These are phyloP conservation scores for Pythium rishiriense DNA, from an alignment of 352 stramenopile genomes.

Conservation along the genomic window DNA sequence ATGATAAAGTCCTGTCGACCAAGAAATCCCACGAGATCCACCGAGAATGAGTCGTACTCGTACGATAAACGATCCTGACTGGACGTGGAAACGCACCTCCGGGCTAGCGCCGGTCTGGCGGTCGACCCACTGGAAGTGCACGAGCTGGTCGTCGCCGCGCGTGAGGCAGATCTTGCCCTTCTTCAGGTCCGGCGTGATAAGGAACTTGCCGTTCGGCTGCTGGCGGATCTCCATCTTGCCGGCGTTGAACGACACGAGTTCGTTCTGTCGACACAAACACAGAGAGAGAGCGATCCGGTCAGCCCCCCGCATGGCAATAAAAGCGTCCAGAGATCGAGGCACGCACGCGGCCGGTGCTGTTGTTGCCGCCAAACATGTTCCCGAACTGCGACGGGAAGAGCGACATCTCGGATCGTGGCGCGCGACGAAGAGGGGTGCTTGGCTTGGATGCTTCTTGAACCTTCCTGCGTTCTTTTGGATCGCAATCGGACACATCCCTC, in stretches of 20 bases:
- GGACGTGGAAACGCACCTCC: slow-evolving; percentile 40
- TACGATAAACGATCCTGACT: not conserved
- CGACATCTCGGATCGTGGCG: slow-evolving; percentile 31
- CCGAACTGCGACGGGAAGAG: slow-evolving; percentile 76
- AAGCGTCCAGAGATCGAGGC: not conserved
- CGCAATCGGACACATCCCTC: slow-evolving; percentile 17
- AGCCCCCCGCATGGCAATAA: no score
- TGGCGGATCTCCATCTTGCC: slow-evolving; percentile 86
- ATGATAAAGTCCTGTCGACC: slow-evolving; percentile 85
- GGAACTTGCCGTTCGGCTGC: slow-evolving; percentile 81
- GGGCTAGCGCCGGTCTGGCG: slow-evolving; percentile 77
- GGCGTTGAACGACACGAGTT: slow-evolving; percentile 91
- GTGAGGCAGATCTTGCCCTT: slow-evolving; percentile 90
- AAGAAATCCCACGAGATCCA: not conserved
- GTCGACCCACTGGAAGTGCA: slow-evolving; percentile 94
- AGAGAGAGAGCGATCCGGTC: no score
- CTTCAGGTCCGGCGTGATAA: slow-evolving; percentile 87
- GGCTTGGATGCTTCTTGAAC: slow-evolving; percentile 18
- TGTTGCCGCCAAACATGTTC: slow-evolving; percentile 76
- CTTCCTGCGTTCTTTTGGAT: slow-evolving; percentile 28
- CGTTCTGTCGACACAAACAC: slow-evolving; percentile 40
- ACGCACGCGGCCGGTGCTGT: slow-evolving; percentile 51
- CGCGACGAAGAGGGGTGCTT: not conserved
- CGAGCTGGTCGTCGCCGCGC: slow-evolving; percentile 85
- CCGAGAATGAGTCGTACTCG: not conserved